A percentile compares a stretch with the other conserved stretches of the same genome.
Evolutionary conservation across 371 early-diverging fungal species (phyloP).

Genomic region (Mortierella sp.): DNA sequence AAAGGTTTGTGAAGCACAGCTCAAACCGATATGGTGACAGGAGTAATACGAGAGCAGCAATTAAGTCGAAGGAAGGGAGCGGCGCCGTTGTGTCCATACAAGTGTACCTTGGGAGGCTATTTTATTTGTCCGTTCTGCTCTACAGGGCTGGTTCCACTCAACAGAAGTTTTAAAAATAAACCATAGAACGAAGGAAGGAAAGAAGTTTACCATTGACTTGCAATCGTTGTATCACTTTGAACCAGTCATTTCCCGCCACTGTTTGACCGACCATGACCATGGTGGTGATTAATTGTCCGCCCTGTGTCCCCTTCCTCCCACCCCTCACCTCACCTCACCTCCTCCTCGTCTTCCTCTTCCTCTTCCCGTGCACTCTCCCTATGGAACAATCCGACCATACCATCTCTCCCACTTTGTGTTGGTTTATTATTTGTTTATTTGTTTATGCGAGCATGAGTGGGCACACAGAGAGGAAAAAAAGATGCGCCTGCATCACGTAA

Average conservation of each 20-base stretch:
- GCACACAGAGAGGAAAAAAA: not conserved
- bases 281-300: too few species aligned
- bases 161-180: not conserved
- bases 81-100: not conserved
- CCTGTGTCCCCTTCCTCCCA: not conserved
- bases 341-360: not conserved
- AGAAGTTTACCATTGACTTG: not conserved
- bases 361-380: not conserved
- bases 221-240: constrained; percentile 1
- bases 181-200: not conserved
- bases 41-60: not conserved
- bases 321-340: not conserved
- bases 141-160: not conserved
- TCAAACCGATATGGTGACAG: constrained; percentile 1
- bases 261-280: too few species aligned
- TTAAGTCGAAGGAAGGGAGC: not conserved
- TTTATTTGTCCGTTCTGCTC: not conserved
- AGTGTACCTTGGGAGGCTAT: not conserved
- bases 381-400: constrained; percentile 1
- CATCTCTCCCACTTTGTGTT: not conserved
- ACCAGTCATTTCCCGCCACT: constrained; percentile 11
- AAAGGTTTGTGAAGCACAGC: not conserved
- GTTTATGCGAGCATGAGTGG: not conserved
- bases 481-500: constrained; percentile 12
- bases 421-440: constrained; percentile 5